Conservation (phyloP, 306 rosid genomes). For the peach (Prunus persica) region DNA sequence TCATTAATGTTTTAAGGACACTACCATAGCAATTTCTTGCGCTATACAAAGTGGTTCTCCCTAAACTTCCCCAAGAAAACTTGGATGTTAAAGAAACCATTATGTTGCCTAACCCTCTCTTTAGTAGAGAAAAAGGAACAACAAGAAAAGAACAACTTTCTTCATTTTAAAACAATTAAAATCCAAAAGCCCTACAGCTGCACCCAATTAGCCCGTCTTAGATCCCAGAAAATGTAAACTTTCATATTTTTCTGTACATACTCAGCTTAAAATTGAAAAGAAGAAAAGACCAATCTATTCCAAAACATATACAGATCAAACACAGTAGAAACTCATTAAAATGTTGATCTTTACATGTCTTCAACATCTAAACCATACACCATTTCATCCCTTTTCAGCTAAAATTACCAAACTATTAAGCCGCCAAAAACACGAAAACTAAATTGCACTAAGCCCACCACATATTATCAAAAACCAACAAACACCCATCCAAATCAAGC, state of each 20-base stretch:
- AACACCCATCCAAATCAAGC: slow-evolving; percentile 7
- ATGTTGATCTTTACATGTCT: background rate
- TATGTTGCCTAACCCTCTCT: background rate
- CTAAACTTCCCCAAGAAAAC: background rate
- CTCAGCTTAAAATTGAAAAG: background rate
- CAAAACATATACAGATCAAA: background rate
- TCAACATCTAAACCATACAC: background rate
- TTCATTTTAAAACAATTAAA: background rate
- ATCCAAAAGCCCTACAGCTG: background rate
- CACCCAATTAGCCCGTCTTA: background rate
- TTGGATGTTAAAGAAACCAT: background rate
- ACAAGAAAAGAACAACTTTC: background rate
- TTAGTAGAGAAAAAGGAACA: background rate
- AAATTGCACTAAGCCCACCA: background rate
- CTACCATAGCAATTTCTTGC: background rate
- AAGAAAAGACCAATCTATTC: background rate
- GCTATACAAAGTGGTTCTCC: background rate
- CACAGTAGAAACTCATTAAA: background rate
- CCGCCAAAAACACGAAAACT: background rate
- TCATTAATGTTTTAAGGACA: background rate
- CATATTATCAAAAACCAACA: slow-evolving; percentile 1
- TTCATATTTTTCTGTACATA: background rate
- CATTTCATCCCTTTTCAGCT: background rate
- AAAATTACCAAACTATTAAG: background rate
- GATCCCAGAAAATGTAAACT: background rate